Evolutionary conservation across 495 filamentous ascomycete species (phyloP), one percentile per base, ranked within the genome.

Genomic region (Pseudomonodictys pantanalensis): DNA sequence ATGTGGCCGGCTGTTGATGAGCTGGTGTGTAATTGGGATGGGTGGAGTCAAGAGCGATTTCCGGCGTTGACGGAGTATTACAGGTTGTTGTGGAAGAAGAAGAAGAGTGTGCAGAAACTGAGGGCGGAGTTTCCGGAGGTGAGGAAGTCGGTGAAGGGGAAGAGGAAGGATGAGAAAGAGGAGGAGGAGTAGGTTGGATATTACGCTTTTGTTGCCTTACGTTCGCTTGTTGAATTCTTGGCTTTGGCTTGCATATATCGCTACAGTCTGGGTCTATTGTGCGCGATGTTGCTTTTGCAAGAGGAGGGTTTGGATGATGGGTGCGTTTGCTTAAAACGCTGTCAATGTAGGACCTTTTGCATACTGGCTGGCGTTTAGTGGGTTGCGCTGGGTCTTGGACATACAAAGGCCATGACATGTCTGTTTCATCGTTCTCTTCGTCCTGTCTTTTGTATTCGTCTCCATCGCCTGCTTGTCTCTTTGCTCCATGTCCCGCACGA

Each of bases 1-100:
- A 73, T 89, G 9, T 91, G 85, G 85, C 88, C 89, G 0, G 77
- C 89, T 9, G 71, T 92, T 38, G 70, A 85, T 47, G 79, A 84
- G 26, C 78, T 89, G 9, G 72, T 82, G 4, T 24, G 5, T 5
- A 57, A 60, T 10, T 65, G 65, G 65, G 65, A 65, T 12, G 56
- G 28, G 1, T 64, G 61, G 61, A 58, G 2, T 35, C 42, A 57
- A 25, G 52, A 62, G 35, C 25, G 46, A 11, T 68, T 60, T 35
- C 65, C 64, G 11, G 3, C 12, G 2, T 38, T 67, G 43, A 63
- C 64, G 10, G 54, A 58, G 41, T 67, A 64, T 35, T 67, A 64
- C 38, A 35, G 28, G 38, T 52, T 45, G 42, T 17, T 64, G 15
- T 67, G 64, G 64, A 67, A 64, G 43, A 63, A 56, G 52, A 58